Conservation (phyloP, 106 monocot genomes). For the Cymbidium sinense region DNA sequence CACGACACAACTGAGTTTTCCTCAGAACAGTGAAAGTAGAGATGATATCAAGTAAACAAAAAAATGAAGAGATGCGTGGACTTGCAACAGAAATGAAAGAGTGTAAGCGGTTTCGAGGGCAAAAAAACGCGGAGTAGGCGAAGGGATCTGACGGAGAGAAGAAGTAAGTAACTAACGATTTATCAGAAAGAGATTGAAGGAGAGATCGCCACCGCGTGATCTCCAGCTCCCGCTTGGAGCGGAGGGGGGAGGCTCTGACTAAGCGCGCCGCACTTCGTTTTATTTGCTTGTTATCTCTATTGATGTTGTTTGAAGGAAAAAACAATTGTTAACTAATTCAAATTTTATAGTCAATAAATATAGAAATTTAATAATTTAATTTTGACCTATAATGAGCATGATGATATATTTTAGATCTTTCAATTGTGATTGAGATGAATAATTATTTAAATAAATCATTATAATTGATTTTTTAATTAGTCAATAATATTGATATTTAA, state of each 20-base stretch:
- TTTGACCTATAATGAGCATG: no score
- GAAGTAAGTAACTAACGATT: not conserved
- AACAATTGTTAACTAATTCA: no score
- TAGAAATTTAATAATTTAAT: no score
- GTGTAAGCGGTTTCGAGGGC: not conserved
- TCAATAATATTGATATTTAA: no score
- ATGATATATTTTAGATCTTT: no score
- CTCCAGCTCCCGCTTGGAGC: not conserved
- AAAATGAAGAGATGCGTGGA: not conserved
- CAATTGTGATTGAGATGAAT: no score
- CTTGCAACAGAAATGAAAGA: not conserved
- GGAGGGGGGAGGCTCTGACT: not conserved
- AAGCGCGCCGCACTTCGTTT: not conserved
- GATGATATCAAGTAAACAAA: not conserved
- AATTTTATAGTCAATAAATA: no score
- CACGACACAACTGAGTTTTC: not conserved
- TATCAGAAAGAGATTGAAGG: not conserved
- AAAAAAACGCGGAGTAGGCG: not conserved
- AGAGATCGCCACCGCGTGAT: not conserved
- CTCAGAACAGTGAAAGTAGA: not conserved
- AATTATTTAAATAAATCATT: no score
- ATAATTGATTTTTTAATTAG: no score
- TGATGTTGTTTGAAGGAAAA: no score
- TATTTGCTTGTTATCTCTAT: not conserved
- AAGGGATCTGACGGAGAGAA: not conserved